Conservation (phyloP, 768 basidiomycete genomes). For the Suillus americanus region DNA sequence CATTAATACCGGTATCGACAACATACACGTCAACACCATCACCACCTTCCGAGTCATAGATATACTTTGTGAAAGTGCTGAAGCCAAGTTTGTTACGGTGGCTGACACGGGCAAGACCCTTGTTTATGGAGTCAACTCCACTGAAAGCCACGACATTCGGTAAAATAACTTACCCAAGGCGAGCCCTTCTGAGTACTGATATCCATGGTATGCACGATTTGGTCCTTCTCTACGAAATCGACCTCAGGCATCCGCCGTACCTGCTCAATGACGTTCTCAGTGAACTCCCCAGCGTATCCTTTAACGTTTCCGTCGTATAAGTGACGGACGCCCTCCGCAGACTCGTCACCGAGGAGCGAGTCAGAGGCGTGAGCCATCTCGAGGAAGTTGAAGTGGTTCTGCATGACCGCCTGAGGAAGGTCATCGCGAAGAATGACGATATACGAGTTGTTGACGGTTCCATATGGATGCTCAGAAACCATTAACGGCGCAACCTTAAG, state of each 20-base stretch:
- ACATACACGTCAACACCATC: slow-evolving; percentile 93
- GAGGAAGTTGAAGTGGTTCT: slow-evolving; percentile 81
- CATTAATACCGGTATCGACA: slow-evolving; percentile 88
- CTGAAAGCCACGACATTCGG: not conserved
- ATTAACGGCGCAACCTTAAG: slow-evolving; percentile 61
- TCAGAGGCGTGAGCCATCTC: slow-evolving; percentile 57
- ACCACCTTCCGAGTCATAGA: slow-evolving; percentile 70
- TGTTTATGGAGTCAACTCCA: slow-evolving; percentile 13
- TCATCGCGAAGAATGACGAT: slow-evolving; percentile 87
- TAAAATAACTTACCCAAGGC: slow-evolving; percentile 70
- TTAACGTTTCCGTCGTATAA: slow-evolving; percentile 73
- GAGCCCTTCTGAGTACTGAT: slow-evolving; percentile 57
- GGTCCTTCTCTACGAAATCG: slow-evolving; percentile 90
- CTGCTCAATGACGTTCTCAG: slow-evolving; percentile 62
- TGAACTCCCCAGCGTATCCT: slow-evolving; percentile 84
- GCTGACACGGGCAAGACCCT: slow-evolving; percentile 96
- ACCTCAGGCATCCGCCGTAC: slow-evolving; percentile 88
- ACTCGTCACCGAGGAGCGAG: slow-evolving; percentile 45
- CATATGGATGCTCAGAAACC: slow-evolving; percentile 61
- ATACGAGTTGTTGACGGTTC: slow-evolving; percentile 87
- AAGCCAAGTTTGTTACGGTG: slow-evolving; percentile 78
- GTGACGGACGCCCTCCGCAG: slow-evolving; percentile 59
- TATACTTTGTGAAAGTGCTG: slow-evolving; percentile 82
- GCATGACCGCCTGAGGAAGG: slow-evolving; percentile 51
- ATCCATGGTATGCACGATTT: slow-evolving; percentile 74